Conservation (phyloP, 768 basidiomycete species). For the Fomitopsis serialis region DNA sequence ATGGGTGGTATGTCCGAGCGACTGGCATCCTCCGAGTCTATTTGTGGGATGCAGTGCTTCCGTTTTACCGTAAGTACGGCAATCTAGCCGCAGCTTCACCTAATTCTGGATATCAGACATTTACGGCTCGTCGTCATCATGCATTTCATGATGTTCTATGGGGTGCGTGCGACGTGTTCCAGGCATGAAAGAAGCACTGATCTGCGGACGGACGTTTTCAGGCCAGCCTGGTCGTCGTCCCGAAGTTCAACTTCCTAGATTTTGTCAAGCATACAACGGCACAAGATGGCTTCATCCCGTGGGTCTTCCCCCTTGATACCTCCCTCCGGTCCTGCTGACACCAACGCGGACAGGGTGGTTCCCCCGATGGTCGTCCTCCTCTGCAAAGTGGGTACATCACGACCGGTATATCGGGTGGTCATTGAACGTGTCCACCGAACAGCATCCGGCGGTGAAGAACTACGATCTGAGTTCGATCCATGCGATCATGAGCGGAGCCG, state of each 20-base stretch:
- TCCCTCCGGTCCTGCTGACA: background rate
- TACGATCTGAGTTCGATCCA: constrained; percentile 43
- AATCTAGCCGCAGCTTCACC: background rate
- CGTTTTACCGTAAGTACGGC: constrained; percentile 14
- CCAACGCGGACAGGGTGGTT: background rate
- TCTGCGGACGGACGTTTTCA: constrained; percentile 8
- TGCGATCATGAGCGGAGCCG: constrained; percentile 51
- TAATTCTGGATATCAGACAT: too few species aligned
- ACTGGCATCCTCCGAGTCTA: background rate
- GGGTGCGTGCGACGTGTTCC: constrained; percentile 31
- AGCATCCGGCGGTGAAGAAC: constrained; percentile 49
- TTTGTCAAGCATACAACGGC: constrained; percentile 56
- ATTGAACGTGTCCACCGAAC: background rate
- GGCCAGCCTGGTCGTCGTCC: constrained; percentile 53
- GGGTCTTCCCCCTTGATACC: background rate
- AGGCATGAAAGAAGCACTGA: background rate
- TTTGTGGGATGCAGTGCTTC: constrained; percentile 8
- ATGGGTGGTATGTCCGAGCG: constrained; percentile 43
- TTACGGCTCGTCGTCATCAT: constrained; percentile 63
- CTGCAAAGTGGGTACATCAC: constrained; percentile 29
- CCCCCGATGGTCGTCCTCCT: constrained; percentile 25
- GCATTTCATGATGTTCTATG: constrained; percentile 51
- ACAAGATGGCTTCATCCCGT: constrained; percentile 19
- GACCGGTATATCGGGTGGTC: too few species aligned
- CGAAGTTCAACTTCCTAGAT: constrained; percentile 57